Evolutionary conservation across 805 yeast genomes (phyloP).

Genomic region (Candida nonsorbophila): DNA sequence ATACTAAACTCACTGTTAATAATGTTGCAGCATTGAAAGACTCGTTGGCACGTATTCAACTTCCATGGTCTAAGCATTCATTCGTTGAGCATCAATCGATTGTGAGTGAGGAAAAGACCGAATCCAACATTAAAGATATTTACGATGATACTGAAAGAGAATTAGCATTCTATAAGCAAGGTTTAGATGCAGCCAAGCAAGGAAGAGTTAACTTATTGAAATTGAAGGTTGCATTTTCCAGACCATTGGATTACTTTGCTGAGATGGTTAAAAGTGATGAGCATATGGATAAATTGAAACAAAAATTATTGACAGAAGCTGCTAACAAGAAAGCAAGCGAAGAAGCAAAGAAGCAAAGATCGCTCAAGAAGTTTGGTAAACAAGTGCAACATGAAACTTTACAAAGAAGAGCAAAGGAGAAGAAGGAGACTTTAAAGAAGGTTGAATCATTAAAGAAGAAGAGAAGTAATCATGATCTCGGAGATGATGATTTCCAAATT

Average conservation of each 20-base stretch:
- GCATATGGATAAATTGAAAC: conserved; percentile 92
- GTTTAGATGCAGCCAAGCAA: conserved; percentile 71
- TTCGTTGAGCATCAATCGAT: conserved; percentile 84
- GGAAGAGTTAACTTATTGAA: conserved; percentile 64
- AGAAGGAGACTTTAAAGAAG: conserved; percentile 83
- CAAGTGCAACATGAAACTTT: conserved; percentile 92
- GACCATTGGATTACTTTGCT: conserved; percentile 95
- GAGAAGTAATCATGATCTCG: conserved; percentile 71
- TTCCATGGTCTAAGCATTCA: conserved; percentile 60
- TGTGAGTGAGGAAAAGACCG: conserved; percentile 56
- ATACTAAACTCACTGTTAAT: conserved; percentile 83
- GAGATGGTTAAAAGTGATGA: conserved; percentile 98
- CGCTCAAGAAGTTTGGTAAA: conserved; percentile 93
- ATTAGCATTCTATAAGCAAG: conserved; percentile 91
- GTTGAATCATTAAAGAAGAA: conserved; percentile 88
- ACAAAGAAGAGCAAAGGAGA: conserved; percentile 90
- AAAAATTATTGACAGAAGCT: conserved; percentile 72
- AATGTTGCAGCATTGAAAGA: conserved; percentile 79
- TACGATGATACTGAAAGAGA: conserved; percentile 96
- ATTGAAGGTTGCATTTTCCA: conserved; percentile 77
- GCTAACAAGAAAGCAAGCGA: conserved; percentile 84
- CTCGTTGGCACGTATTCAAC: conserved; percentile 58
- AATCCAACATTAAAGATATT: conserved; percentile 70
- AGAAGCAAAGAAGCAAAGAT: conserved; percentile 92
- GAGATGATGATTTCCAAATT: conserved; percentile 69